phyloP scores from a whole-genome alignment of 2,329 filamentous ascomycete genomes.

The Coleophoma crateriformis region DNA sequence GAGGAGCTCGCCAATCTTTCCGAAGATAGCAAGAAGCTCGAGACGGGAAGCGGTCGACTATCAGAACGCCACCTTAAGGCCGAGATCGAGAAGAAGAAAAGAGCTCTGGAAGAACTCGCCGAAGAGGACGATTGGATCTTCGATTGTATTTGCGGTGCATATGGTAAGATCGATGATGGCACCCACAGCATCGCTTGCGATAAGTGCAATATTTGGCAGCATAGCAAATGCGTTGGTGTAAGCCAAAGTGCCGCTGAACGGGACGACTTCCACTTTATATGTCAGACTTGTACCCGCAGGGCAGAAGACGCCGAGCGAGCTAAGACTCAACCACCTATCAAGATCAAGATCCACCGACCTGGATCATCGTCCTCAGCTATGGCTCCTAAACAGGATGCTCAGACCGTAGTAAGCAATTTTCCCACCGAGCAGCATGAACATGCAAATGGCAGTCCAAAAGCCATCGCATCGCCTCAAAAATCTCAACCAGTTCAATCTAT shows the following conservation, averaged over 20 bases:
- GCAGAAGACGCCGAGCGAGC: conserved; percentile 55
- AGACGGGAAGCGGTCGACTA: conserved; percentile 51
- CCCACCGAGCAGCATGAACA: neutral
- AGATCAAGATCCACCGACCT: conserved; percentile 47
- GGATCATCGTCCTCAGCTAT: conserved; percentile 41
- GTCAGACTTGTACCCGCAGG: conserved; percentile 67
- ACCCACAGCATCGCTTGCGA: conserved; percentile 93
- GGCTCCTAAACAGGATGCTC: conserved; percentile 14
- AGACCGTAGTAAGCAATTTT: conserved; percentile 4
- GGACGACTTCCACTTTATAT: conserved; percentile 84
- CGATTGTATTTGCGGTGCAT: conserved; percentile 85
- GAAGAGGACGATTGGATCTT: conserved; percentile 82
- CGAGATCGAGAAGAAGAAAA: conserved; percentile 74
- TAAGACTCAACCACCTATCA: conserved; percentile 54
- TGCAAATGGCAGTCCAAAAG: conserved; percentile 9
- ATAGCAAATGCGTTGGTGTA: conserved; percentile 86
- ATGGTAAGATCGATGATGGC: conserved; percentile 92
- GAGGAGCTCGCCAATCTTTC: conserved; percentile 77
- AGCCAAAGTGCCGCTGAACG: conserved; percentile 73
- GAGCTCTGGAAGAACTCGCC: conserved; percentile 67
- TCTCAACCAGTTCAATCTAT: neutral
- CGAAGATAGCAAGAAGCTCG: conserved; percentile 62
- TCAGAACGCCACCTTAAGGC: conserved; percentile 78
- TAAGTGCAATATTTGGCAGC: conserved; percentile 92
- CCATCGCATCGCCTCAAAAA: neutral